phyloP scores from a whole-genome alignment of 192 early-diverging fungal genomes.

The Entomortierella beljakovae region DNA sequence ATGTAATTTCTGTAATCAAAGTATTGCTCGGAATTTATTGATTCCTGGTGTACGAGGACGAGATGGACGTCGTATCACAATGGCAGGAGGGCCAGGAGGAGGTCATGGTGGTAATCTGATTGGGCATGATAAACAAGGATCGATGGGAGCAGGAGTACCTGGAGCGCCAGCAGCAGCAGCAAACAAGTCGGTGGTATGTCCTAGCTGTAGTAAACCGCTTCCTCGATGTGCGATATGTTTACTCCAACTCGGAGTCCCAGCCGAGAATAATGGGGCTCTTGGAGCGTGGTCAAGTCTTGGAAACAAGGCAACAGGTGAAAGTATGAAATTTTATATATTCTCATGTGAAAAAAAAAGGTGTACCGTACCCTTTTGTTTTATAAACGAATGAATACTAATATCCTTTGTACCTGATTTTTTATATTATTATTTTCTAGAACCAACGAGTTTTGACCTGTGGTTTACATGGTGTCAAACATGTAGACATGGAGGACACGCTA shows the following conservation, averaged over 20 bases:
- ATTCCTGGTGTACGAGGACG: conserved; percentile 58
- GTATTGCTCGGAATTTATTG: conserved; percentile 64
- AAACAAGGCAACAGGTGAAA: conserved; percentile 43
- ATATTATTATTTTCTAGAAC: conserved; percentile 40
- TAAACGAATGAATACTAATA: not conserved
- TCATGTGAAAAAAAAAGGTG: not conserved
- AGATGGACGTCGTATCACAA: conserved; percentile 62
- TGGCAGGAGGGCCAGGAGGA: conserved; percentile 26
- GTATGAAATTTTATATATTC: conserved; percentile 10
- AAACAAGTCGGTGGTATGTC: conserved; percentile 68
- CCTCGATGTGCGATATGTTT: conserved; percentile 76
- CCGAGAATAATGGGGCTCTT: conserved; percentile 57
- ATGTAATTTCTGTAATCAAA: conserved; percentile 89
- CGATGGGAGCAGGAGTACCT: conserved; percentile 33
- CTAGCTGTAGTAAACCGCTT: conserved; percentile 70
- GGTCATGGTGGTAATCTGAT: conserved; percentile 22
- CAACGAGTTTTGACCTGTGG: conserved; percentile 85
- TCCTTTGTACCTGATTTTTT: not conserved
- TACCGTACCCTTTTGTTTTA: not conserved
- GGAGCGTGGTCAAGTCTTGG: conserved; percentile 51
- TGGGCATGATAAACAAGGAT: conserved; percentile 47
- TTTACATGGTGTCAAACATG: conserved; percentile 99
- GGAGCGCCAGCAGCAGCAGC: conserved; percentile 21
- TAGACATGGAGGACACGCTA: conserved; percentile 94
- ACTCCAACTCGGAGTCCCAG: conserved; percentile 73